Percentiles rank a stretch among this genome's conserved stretches.
These are phyloP conservation scores for Abelmoschus esculentus DNA, from an alignment of 345 rosid genomes.

Conservation along the genomic window DNA sequence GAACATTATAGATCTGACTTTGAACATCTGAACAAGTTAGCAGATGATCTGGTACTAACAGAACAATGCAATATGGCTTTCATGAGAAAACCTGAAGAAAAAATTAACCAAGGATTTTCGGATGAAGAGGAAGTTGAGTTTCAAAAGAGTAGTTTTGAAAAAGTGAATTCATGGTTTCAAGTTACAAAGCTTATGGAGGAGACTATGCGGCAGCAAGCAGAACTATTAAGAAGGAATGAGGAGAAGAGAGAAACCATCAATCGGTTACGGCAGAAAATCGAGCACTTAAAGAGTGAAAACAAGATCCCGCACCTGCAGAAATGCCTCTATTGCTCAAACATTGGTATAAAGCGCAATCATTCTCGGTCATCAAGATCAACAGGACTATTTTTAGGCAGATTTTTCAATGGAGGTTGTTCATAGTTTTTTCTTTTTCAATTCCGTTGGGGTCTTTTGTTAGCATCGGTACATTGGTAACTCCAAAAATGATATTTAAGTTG, in stretches of 20 bases:
- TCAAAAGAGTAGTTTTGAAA: not conserved
- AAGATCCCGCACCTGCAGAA: constrained; percentile 29
- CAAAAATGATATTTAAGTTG: not conserved
- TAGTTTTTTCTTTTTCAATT: not conserved
- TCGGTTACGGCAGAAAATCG: constrained; percentile 23
- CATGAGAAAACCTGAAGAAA: constrained; percentile 15
- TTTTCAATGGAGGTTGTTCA: constrained; percentile 24
- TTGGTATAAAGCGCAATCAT: constrained; percentile 17
- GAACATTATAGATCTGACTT: not conserved
- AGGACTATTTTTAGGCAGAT: constrained; percentile 18
- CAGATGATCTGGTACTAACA: constrained; percentile 12
- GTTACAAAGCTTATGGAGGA: constrained; percentile 39
- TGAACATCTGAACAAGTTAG: constrained; percentile 5
- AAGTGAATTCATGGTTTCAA: constrained; percentile 6
- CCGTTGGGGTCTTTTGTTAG: not conserved
- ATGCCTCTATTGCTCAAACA: constrained; percentile 14
- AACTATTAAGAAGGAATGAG: constrained; percentile 38
- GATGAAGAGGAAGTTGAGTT: constrained; percentile 11
- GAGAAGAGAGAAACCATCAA: constrained; percentile 37
- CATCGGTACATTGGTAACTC: not conserved
- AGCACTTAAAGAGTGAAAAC: constrained; percentile 32
- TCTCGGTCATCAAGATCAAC: constrained; percentile 18
- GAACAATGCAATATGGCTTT: constrained; percentile 9
- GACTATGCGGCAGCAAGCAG: constrained; percentile 35
- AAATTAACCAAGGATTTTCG: constrained; percentile 12